Base-by-base conservation (phyloP, 2,329 filamentous ascomycete genomes). In the Trichoderma hamatum region DNA sequence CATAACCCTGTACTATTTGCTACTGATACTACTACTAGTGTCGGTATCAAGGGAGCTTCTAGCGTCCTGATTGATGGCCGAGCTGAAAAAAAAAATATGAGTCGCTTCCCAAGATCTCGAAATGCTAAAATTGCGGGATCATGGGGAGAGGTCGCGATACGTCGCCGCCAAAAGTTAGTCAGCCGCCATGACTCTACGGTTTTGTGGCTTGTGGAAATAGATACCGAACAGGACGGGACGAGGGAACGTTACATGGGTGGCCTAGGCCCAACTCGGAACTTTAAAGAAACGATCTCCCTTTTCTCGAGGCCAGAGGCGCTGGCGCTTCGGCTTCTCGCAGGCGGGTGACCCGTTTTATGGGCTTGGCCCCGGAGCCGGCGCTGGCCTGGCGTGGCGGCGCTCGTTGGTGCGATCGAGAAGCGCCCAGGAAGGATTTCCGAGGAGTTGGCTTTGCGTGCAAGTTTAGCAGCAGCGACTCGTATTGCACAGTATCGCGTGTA, bases 161-260 rank as follows among this genome's bases (percentile, higher is more conserved):
- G 39, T 34, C 1, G 28, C 19, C 39, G 16, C 16, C 19, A 16
- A 43, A 2, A 59, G 51, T 59, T 67, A 67, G 54, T 67, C 64
- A 67, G 64, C 64, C 58, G 52, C 34, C 24, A 36, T 43, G 39
- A n/a, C 39, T 39, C 26, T 58, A 11, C 34, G 64, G 34, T 21
- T 34, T 28, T 14, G 14, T 67, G 52, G 55, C 55, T 43, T 59
- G 56, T 28, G 56, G 59, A 14, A 7, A 51, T 43, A 43, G 34
- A 5, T 9, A n/a, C 39, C 28, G n/a, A 24, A 19, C 21, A 39
- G 24, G 30, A 46, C 32, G 56, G 65, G 52, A 69, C 34, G 61
- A 69, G 68, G 68, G 28, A 69, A 69, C 68, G 68, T 69, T 66
- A 60, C 68, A 66, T 69, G 55, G 46, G 66, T 54, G 49, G 68